Base-by-base conservation (phyloP, 75 land plant genomes). In the Selaginella moellendorffii region DNA sequence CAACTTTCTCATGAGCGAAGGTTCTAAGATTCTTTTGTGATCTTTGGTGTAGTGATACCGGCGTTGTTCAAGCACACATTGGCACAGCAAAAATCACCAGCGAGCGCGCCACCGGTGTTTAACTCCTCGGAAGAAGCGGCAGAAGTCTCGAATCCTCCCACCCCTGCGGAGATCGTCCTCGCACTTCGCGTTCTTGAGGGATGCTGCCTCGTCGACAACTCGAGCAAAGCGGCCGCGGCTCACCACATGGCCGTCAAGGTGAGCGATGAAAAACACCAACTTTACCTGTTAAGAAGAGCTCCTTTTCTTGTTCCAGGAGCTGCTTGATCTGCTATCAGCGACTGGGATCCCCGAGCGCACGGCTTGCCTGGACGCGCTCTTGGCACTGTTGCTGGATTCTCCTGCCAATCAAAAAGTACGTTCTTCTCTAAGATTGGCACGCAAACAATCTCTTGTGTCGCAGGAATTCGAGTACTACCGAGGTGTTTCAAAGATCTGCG, bases 151-250 rank as follows among this genome's bases (percentile, higher is more conserved):
- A 91, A 85, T 65, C 84, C 93, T 31, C 77, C 93, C 8, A 85
- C 93, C 17, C 78, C 77, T 70, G 74, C 66, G 61, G 97, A 91
- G 69, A 79, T 85, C 28, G 79, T 81, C 27, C 79, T 87, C 61
- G 97, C 88, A 12, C 82, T 91, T 29, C 75, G 88, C 22, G 88
- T 91, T 53, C 63, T 91, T 42, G 97, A 91, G 76, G 97, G 88
- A 14, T 91, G 93, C 71, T 91, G 97, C 72, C 76, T 91, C 62
- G 79, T 91, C 19, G 81, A 85, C 67, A 73, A 53, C 26, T 78
- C 69, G 27, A 80, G 97, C 74, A 77, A 74, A 23, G 28, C 26
- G 52, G 31, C 79, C 65, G 85, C 97, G 28, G 80, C 82, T 42
- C 78, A 81, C 27, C 61, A 81, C 59, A 78, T 73, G 26, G 88